Base-by-base conservation (phyloP, 2,329 filamentous ascomycete genomes). In the Lasiodiplodia theobromae region DNA sequence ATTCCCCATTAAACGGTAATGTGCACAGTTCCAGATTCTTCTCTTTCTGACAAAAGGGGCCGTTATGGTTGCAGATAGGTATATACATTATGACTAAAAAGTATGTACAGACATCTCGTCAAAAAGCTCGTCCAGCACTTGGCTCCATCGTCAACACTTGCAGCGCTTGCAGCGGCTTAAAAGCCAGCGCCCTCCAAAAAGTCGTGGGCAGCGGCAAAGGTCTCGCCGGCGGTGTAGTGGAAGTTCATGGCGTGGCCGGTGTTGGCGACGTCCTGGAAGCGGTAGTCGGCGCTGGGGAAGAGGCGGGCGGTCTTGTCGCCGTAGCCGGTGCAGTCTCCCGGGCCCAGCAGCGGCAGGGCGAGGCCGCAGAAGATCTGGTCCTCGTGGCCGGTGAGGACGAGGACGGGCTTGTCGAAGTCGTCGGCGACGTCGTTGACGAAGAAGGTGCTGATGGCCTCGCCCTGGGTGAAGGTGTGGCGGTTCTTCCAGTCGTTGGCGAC, bases 361-460 rank as follows among this genome's bases (percentile, higher is more conserved):
- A 64, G n/a, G n/a, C 44, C 60, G 65, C 65, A 67, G 54, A 67
- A 67, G 52, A 67, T 52, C 53, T 57, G 54, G 21, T 67, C 65
- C 38, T 67, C 58, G 38, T 67, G 65, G 52, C 65, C 65, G 38
- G 44, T 58, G 12, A 67, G 53, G 31, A 67, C 37, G 23, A 57
- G 40, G 40, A 67, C 40, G 38, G 65, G 65, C 28, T 28, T 51
- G 21, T 31, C 34, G 53, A 51, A 67, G 38, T 49, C 38, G 6
- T 23, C 34, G 53, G 65, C 65, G 12, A 58, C 40, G 53, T 56
- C 65, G 38, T 57, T 58, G 53, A 67, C 53, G 53, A 57, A 57
- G 25, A 37, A 11, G 40, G 54, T 56, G 38, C 38, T 58, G 65
- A 67, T 12, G 53, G 54, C 53, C 53, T 67, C 65, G 53, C 65